Base-by-base conservation (phyloP, 371 early-diverging fungal genomes). In the Mucor piriformis region DNA sequence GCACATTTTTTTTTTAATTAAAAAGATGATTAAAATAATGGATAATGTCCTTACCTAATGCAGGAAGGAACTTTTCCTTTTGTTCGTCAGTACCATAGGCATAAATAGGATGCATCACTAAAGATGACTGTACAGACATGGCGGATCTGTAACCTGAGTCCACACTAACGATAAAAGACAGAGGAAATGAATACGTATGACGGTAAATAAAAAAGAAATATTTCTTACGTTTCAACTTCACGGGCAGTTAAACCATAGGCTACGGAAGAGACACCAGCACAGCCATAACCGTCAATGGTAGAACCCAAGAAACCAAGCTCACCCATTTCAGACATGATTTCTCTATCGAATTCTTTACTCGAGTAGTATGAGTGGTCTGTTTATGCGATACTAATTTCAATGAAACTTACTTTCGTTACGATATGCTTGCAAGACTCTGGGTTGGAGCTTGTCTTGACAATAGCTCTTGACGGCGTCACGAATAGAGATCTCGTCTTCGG, bases 91-190 rank as follows among this genome's bases (percentile, higher is more conserved):
- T 91, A 50, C 98, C 99, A 73, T 92, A 98, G 37, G 93, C 93
- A 64, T 95, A 83, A 67, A 98, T 98, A 46, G 99, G 97, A 64
- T 93, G 91, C 99, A 98, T 98, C 18, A 97, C 97, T 40, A 98
- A 76, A 16, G 97, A 96, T 11, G 96, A 95, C 76, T 97, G 97
- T 23, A 98, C 98, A 66, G 93, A 93, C 99, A 98, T 97, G 29
- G 97, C 96, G 33, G 95, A 95, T 52, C 99, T 89, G 76, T 98
- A 98, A 33, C 97, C 97, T 57, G 91, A 90, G 72, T 97, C 98
- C 27, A 98, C 92, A 50, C 92, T 92, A 57, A n/a, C n/a, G n/a
- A n/a, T n/a, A 47, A 35, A 3, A 32, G 33, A 34, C 8, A 37
- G 5, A 5, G 33, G 43, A 42, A 50, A 37, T 33, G 34, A 43